Base-by-base conservation (phyloP, 2,329 filamentous ascomycete species). In the Alternaria incomplexa region DNA sequence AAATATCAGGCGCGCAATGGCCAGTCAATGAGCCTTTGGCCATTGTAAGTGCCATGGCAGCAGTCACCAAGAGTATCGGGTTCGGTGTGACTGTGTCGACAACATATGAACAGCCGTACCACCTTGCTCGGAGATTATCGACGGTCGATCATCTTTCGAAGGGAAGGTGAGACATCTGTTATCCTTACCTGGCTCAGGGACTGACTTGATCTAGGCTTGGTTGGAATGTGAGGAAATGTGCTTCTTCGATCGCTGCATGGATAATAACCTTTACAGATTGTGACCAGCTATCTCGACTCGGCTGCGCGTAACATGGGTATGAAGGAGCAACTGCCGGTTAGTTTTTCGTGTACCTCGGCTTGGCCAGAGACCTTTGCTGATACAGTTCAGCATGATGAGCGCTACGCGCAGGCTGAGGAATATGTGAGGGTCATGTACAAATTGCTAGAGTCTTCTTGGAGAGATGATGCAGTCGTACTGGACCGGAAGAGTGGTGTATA, bases 351-450 rank as follows among this genome's bases (percentile, higher is more conserved):
- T 17, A 17, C 5, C 36, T 40, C n/a, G 36, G 36, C 7, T 40
- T 87, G 30, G 90, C 73, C 90, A 88, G 80, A 85, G 64, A 87
- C 88, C 88, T 78, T 32, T 13, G 40, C 67, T 74, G 30, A 72
- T 23, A 13, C 3, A 7, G 5, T 40, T 3, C 11, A 85, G 80
- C 90, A 92, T 70, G 90, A 91, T 65, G 88, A 91, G 61, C 82
- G 90, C 57, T 92, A 93, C 65, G 86, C 84, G 3, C 84, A 89
- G 48, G 89, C 89, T 2, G 89, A 92, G 66, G 90, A 92, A 74
- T 92, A 91, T 76, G 83, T 92, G 72, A 83, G 87, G 45, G 88
- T 92, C 2, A 84, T 90, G 68, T 91, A 91, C 79, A 91, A 91
- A 72, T 85, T 92, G 2, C 85, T 88, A 76, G 85, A 91, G 70